Evolutionary conservation across 768 basidiomycete genomes (phyloP), one percentile per base, ranked within the genome.

Genomic region (Arthromyces matolae): DNA sequence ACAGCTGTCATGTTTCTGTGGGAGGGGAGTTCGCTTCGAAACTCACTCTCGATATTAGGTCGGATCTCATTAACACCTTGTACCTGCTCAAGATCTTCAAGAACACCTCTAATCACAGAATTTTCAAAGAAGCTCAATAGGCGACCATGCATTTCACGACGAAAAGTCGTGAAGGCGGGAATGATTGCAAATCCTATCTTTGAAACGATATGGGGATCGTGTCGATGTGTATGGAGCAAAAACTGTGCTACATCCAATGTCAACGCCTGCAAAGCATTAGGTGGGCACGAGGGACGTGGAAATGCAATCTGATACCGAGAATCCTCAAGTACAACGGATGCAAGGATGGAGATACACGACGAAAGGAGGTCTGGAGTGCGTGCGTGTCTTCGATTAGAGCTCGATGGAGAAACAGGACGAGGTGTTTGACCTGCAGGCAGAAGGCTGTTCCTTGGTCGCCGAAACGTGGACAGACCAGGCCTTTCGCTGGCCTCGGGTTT

Each of bases 161-260:
- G 72, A 66, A 91, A 91, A 20, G 84, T 81, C 25, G 74, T 70
- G 53, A 93, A 84, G 0, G 86, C 84, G 5, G 85, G 86, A n/a
- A 91, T 75, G 45, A 90, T 65, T 13, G 83, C 81, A 45, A 83
- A 77, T 1, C 78, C 82, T 43, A 91, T 77, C 35, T 77, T 75
- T 5, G 81, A 78, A 36, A 80, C 64, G 18, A 81, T 67, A 32
- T 71, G 65, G 3, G 79, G 71, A 41, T 79, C 75, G 47, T 74
- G 69, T 5, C 71, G 69, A 53, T 85, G 78, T 23, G 69, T 65
- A 48, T 80, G 71, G 19, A 82, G 64, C 20, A 93, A 73, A 53
- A 81, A 77, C 49, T 79, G 79, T 3, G 86, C 86, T 18, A 91
- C 76, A 62, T 90, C 87, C 25, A 93, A 66, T 4, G 76, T 77